Evolutionary conservation across 495 filamentous ascomycete genomes (phyloP), one percentile per base, ranked within the genome.

Genomic region (Penicillium turbatum): DNA sequence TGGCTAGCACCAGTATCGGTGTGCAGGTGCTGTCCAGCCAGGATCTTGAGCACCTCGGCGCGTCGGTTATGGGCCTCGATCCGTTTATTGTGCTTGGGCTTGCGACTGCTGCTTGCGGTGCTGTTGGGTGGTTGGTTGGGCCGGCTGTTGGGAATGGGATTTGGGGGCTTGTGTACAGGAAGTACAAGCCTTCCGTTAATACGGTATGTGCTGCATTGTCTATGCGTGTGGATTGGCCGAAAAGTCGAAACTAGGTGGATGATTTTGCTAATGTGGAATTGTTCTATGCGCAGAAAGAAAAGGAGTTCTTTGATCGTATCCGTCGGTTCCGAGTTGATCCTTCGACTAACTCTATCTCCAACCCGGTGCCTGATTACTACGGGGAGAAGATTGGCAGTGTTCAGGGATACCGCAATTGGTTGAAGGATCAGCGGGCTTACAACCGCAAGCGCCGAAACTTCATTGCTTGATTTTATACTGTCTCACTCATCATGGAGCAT

Each of bases 371-470:
- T 5, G 83, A 86, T 58, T 86, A 86, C 65, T 81, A 81, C 47
- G 78, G 93, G 45, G 93, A 98, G 78, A 97, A 96, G 81, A 96
- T 98, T 67, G 87, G 86, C 13, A 95, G 89, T 58, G 89, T 98
- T 34, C 81, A 82, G 52, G 91, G 87, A 44, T 98, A 97, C 63
- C 73, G 95, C 59, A 85, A 87, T 68, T 98, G 93, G 93, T 72
- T 98, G 66, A 96, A 92, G 77, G 93, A 98, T 68, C 95, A 97
- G 78, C 72, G 92, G 42, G 90, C 91, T n/a, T 98, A 93, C 71
- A 96, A 95, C 74, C 83, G 86, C 73, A 97, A 96, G 81, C 85
- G 88, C 63, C 80, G 82, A 44, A 84, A 73, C 57, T 88, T 81
- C 58, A 76, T 82, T 52, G 42, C 58, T 11, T 77, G 67, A 59